Conservation (phyloP, 495 filamentous ascomycete species). For the Lepraria neglecta region DNA sequence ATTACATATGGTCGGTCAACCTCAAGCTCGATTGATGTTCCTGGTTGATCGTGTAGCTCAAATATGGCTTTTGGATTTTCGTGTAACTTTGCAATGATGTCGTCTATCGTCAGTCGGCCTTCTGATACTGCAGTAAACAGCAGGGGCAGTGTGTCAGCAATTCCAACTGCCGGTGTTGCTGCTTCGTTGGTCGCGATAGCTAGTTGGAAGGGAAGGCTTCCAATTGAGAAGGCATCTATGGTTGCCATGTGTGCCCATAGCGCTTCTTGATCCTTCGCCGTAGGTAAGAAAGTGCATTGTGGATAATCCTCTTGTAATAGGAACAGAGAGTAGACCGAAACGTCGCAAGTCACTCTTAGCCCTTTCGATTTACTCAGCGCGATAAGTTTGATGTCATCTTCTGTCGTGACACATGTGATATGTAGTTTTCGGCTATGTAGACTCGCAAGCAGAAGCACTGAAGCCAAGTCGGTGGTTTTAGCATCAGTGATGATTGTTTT, state of each 20-base stretch:
- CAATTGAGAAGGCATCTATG: slow-evolving; percentile 80
- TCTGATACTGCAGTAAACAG: slow-evolving; percentile 73
- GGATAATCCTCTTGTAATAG: slow-evolving; percentile 70
- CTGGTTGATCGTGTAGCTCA: slow-evolving; percentile 75
- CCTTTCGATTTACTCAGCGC: slow-evolving; percentile 77
- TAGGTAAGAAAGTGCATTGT: slow-evolving; percentile 60
- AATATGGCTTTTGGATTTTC: slow-evolving; percentile 82
- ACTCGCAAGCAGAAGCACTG: slow-evolving; percentile 71
- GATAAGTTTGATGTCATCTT: slow-evolving; percentile 77
- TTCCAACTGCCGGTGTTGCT: slow-evolving; percentile 55
- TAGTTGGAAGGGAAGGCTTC: slow-evolving; percentile 75
- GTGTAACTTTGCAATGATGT: slow-evolving; percentile 63
- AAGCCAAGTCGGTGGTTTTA: slow-evolving; percentile 75
- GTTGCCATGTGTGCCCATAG: slow-evolving; percentile 71
- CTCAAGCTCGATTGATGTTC: slow-evolving; percentile 69
- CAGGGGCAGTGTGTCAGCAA: slow-evolving; percentile 69
- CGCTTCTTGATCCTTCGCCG: slow-evolving; percentile 63
- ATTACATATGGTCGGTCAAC: slow-evolving; percentile 60
- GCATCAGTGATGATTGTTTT: slow-evolving; percentile 85
- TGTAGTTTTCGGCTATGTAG: slow-evolving; percentile 80
- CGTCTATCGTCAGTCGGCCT: slow-evolving; percentile 66
- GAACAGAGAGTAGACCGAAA: slow-evolving; percentile 75
- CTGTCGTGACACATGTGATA: slow-evolving; percentile 73
- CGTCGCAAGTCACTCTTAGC: slow-evolving; percentile 78
- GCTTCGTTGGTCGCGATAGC: slow-evolving; percentile 54